Conservation (phyloP, 164 flowering plant species). For the Kingdonia uniflora region DNA sequence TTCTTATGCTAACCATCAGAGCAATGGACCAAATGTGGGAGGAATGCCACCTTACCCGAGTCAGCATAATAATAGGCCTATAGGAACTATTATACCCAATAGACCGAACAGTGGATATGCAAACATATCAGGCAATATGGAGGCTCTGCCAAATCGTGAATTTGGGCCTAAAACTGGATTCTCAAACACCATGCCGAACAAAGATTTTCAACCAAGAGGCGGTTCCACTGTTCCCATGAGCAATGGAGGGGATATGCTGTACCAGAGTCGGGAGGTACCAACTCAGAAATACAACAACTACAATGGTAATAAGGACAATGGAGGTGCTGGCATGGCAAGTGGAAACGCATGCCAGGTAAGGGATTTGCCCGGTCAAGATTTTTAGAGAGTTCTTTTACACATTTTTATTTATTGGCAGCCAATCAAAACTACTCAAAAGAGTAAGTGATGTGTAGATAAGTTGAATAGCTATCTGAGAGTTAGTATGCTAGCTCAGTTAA, state of each 20-base stretch:
- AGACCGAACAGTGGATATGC: neutral
- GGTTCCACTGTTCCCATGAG: too few relatives aligned
- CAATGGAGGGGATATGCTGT: neutral
- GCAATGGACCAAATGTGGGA: neutral
- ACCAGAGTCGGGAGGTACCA: neutral
- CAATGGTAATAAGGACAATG: neutral
- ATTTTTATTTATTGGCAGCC: too few relatives aligned
- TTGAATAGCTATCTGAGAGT: too few relatives aligned
- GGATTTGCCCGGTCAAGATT: neutral
- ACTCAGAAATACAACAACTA: neutral
- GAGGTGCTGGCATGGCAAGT: neutral
- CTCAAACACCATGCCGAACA: neutral
- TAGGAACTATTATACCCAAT: neutral
- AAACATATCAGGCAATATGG: neutral
- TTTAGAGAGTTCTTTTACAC: too few relatives aligned
- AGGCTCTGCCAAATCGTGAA: too few relatives aligned
- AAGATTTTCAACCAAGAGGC: neutral
- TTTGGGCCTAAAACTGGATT: too few relatives aligned
- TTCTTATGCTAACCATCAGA: neutral
- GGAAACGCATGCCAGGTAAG: neutral
- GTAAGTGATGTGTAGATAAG: constrained; percentile 1
- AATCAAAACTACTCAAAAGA: neutral
- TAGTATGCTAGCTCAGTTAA: too few relatives aligned
- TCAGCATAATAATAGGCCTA: neutral
- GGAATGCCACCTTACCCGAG: neutral